phyloP scores from a whole-genome alignment of 2,329 filamentous ascomycete genomes.

The Hymenoscyphus salicellus region DNA sequence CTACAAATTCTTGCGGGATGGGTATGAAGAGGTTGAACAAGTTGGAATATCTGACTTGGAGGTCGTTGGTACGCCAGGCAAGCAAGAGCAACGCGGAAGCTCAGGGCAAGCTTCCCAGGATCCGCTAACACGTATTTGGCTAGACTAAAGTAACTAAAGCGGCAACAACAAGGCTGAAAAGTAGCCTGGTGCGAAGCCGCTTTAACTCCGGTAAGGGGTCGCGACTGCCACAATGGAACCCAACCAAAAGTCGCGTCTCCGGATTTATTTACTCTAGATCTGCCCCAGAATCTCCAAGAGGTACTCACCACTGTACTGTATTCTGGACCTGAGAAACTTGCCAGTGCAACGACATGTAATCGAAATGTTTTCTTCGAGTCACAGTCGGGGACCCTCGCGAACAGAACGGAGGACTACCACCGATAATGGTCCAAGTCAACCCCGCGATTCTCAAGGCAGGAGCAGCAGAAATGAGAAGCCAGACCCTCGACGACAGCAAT shows the following conservation, averaged over 20 bases:
- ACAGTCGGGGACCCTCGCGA: slow-evolving; percentile 33
- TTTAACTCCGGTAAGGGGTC: slow-evolving; percentile 7
- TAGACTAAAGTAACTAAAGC: background rate
- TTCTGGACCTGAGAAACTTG: background rate
- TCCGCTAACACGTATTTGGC: slow-evolving; percentile 2
- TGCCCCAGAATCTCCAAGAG: background rate
- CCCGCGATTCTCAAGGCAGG: slow-evolving; percentile 28
- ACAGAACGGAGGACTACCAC: slow-evolving; percentile 31
- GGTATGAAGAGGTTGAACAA: slow-evolving; percentile 5
- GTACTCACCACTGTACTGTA: background rate
- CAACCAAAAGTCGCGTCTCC: slow-evolving; percentile 11
- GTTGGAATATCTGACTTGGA: slow-evolving; percentile 9
- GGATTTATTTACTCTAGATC: slow-evolving; percentile 4
- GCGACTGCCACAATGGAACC: slow-evolving; percentile 4
- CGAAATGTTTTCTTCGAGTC: slow-evolving; percentile 35
- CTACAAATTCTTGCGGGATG: background rate
- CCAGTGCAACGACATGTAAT: slow-evolving; percentile 22
- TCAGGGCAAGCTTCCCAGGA: background rate
- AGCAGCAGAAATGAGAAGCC: slow-evolving; percentile 28
- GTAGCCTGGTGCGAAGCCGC: background rate
- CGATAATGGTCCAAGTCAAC: slow-evolving; percentile 33
- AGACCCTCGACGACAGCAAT: slow-evolving; percentile 29
- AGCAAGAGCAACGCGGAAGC: slow-evolving; percentile 19
- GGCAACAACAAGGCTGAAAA: background rate
- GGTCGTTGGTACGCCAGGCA: slow-evolving; percentile 18